Evolutionary conservation across 2,329 filamentous ascomycete species (phyloP).

Genomic region (Phaeosphaeria sp.): DNA sequence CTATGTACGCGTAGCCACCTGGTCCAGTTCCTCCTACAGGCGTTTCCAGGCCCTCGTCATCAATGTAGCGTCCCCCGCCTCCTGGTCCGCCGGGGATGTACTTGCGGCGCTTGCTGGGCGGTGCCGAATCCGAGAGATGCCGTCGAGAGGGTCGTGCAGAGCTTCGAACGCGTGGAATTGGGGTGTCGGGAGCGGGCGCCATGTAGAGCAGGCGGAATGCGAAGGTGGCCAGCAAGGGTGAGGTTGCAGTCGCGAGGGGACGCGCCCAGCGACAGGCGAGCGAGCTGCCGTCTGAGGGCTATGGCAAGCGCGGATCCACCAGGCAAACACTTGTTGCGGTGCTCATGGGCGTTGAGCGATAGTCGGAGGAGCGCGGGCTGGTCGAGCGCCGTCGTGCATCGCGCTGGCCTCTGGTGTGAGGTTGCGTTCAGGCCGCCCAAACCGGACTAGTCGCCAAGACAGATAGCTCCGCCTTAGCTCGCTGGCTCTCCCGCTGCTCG

Average conservation of each 20-base stretch:
- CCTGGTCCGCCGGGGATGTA: conserved; percentile 89
- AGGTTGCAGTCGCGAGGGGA: conserved; percentile 26
- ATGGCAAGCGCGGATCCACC: conserved; percentile 38
- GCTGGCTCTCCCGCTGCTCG: conserved; percentile 2
- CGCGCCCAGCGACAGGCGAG: conserved; percentile 32
- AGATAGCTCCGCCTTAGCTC: too few species aligned
- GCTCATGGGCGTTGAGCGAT: conserved; percentile 31
- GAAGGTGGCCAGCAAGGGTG: conserved; percentile 32
- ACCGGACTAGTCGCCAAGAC: conserved; percentile 18
- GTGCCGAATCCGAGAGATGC: conserved; percentile 49
- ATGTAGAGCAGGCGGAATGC: conserved; percentile 39
- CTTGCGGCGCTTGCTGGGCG: conserved; percentile 55
- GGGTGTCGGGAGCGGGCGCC: conserved; percentile 46
- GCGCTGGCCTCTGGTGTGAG: conserved; percentile 17
- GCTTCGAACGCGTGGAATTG: conserved; percentile 45
- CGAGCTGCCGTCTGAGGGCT: conserved; percentile 26
- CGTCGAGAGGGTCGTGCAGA: conserved; percentile 42
- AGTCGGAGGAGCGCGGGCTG: conserved; percentile 23
- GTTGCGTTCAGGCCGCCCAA: conserved; percentile 11
- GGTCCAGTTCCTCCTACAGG: conserved; percentile 59
- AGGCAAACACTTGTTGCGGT: conserved; percentile 21
- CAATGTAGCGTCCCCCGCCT: conserved; percentile 83
- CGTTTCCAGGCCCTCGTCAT: conserved; percentile 70
- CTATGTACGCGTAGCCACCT: conserved; percentile 59
- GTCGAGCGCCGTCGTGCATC: conserved; percentile 24